A percentile compares a stretch with the other conserved stretches of the same genome.
Conservation (phyloP, 352 stramenopile species). For the Thraustochytrium striatum region DNA sequence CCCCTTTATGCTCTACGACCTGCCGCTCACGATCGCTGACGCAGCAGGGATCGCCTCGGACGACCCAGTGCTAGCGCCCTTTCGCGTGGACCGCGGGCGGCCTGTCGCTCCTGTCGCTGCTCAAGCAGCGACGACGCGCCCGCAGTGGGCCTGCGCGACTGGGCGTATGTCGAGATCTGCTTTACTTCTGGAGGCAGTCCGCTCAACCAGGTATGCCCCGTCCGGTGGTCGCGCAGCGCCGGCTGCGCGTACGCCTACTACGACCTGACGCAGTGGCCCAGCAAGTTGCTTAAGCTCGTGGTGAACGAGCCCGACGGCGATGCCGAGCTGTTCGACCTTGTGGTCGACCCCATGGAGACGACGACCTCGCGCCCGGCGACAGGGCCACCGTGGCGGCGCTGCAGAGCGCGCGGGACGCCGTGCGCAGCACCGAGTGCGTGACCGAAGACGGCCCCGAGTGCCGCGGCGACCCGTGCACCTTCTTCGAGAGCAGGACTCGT, state of each 20-base stretch:
- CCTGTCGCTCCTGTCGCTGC: neutral
- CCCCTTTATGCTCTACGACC: conserved; percentile 12
- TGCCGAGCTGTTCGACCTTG: neutral
- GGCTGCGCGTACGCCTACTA: conserved; percentile 14
- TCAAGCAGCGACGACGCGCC: neutral
- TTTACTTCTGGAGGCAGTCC: neutral
- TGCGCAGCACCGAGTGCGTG: neutral
- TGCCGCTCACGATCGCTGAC: conserved; percentile 2
- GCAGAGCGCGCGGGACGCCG: neutral
- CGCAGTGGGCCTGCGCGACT: neutral
- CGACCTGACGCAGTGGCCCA: conserved; percentile 15
- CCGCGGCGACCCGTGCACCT: neutral
- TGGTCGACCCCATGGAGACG: conserved; percentile 5
- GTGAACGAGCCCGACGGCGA: neutral
- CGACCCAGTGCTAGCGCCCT: neutral
- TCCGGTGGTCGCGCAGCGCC: conserved; percentile 9
- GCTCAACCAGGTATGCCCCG: conserved; percentile 10
- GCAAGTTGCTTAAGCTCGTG: conserved; percentile 22
- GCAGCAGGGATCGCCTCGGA: neutral
- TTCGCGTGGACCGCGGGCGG: neutral
- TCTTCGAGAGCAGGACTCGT: too few species aligned
- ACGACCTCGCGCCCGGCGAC: neutral
- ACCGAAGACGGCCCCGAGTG: neutral
- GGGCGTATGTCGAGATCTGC: conserved; percentile 22
- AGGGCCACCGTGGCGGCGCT: neutral